Conservation (phyloP, 2,329 filamentous ascomycete species). For the Xylaria multiplex region DNA sequence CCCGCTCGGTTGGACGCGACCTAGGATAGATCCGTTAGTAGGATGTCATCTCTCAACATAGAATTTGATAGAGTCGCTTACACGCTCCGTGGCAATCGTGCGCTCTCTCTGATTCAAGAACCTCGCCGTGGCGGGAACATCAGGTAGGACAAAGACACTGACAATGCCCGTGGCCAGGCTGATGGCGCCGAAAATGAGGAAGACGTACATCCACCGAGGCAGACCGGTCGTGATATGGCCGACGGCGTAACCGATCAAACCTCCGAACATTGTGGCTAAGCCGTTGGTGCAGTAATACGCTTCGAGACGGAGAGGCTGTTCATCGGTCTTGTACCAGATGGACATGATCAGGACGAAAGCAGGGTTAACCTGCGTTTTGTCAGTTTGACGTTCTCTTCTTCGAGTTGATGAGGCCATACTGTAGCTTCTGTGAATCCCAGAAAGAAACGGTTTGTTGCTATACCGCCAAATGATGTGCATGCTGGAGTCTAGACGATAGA, state of each 20-base stretch:
- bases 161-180: slow-evolving; percentile 65
- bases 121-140: slow-evolving; percentile 69
- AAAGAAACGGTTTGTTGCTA: slow-evolving; percentile 66
- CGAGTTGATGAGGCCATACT: slow-evolving; percentile 31
- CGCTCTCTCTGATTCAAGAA: slow-evolving; percentile 69
- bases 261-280: slow-evolving; percentile 60
- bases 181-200: slow-evolving; percentile 67
- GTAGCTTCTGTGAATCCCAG: slow-evolving; percentile 67
- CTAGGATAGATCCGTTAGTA: slow-evolving; percentile 14
- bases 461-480: slow-evolving; percentile 63
- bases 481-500: slow-evolving; percentile 52
- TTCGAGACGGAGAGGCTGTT: slow-evolving; percentile 63
- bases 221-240: slow-evolving; percentile 62
- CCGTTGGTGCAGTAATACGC: slow-evolving; percentile 64
- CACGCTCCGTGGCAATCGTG: slow-evolving; percentile 61
- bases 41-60: neutral
- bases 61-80: too few species aligned
- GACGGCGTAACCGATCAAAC: slow-evolving; percentile 66
- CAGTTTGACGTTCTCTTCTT: neutral
- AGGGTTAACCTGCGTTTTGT: slow-evolving; percentile 57
- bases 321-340: slow-evolving; percentile 54
- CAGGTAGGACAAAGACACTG: slow-evolving; percentile 68
- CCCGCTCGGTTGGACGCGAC: slow-evolving; percentile 62
- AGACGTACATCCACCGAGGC: slow-evolving; percentile 54
- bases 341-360: slow-evolving; percentile 53